These are phyloP conservation scores for Conringia planisiliqua DNA, from an alignment of 345 rosid species.

Conservation along the genomic window DNA sequence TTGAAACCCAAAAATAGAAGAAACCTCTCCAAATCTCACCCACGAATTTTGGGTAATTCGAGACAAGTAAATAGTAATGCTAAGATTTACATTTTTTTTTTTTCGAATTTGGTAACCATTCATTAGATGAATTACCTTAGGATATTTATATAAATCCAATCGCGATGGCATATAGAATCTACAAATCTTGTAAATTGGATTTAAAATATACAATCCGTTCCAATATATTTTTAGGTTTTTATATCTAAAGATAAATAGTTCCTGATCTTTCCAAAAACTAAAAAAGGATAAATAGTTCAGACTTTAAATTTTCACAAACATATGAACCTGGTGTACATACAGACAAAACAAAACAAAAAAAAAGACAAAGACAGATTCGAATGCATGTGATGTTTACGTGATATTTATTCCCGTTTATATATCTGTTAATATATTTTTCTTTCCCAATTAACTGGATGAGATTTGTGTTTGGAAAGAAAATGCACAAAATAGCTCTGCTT, in stretches of 20 bases:
- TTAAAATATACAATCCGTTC: no score
- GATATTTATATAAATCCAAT: no score
- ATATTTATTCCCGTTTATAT: neutral
- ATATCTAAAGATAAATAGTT: neutral
- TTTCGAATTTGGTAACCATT: neutral
- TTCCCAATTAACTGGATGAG: neutral
- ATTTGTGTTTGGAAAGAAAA: neutral
- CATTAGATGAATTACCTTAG: no score
- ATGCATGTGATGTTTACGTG: no score
- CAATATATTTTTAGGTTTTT: neutral
- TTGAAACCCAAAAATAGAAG: constrained; percentile 3
- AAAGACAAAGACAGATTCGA: no score
- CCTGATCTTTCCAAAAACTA: no score
- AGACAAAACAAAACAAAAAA: no score
- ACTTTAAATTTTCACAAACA: neutral
- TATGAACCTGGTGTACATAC: no score
- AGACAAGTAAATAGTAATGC: neutral
- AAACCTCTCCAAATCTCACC: neutral
- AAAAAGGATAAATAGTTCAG: no score
- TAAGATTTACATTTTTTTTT: neutral
- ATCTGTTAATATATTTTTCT: neutral
- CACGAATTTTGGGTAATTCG: neutral
- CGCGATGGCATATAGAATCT: no score
- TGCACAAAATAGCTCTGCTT: neutral
- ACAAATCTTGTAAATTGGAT: no score